Base-by-base conservation (phyloP, 805 yeast species). In the Wickerhamomyces chambardii region DNA sequence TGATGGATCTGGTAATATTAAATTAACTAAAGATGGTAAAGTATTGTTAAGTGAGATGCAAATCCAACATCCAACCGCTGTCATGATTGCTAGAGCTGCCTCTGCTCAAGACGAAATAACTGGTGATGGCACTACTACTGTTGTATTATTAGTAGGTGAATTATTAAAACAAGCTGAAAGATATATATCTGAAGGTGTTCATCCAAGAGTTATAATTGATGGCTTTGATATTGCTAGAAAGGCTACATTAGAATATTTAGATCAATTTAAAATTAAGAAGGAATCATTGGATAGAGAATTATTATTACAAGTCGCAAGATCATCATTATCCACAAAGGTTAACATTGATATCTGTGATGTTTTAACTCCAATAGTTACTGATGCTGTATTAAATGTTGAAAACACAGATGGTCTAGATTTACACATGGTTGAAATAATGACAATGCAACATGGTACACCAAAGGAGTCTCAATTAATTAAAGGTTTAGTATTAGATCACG, bases 51-150 rank as follows among this genome's bases (percentile, higher is more conserved):
- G 84, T 29, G 98, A 92, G 56, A 92, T 92, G 98, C 98, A 92
- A 63, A 90, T 90, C 60, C 92, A 84, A 56, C 78, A 83, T 43
- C 94, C 94, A 10, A 84, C 94, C 4, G 94, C 94, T 0, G 84
- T 83, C 26, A 76, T 83, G 84, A 83, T 83, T 62, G 95, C 98
- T 3, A 73, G 97, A 45, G 98, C 97, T 12, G 98, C 98, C 33
- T 78, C 95, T 31, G 97, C 98, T 1, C 98, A 92, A 62, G 98
- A 92, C 59, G 98, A 92, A 60, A 86, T 92, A 55, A 84, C 97
- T n/a, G 98, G 98, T 34, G 98, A 92, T 61, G 98, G 98, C 44
- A 92, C 98, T 36, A 90, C 97, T 6, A 83, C 96, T 2, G 98
- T 92, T 36, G 90, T 89, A 31, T 68, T 94, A 43, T 70, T 89